Base-by-base conservation (phyloP, 768 basidiomycete genomes). In the Phaeolepiota aurea region DNA sequence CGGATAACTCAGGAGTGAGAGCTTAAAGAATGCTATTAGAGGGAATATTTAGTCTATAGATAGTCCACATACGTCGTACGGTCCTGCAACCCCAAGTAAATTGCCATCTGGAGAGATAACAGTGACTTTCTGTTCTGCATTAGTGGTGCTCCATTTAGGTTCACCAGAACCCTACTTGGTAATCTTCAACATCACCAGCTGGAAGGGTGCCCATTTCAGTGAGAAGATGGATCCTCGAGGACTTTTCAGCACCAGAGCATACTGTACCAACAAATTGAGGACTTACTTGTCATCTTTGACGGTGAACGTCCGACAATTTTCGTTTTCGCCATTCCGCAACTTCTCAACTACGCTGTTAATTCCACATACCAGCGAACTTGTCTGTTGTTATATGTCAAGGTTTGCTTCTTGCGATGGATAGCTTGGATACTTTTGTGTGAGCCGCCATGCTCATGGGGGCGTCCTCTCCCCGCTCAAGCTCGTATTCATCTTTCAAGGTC, bases 391-490 rank as follows among this genome's bases (percentile, higher is more conserved):
- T 30, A 40, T 23, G 30, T 15, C 11, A 22, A 40, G 20, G 21
- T 44, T 30, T 22, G 41, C 25, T 28, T 41, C 9, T 21, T 20
- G 20, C 5, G 21, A 38, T 35, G 44, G 32, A 20, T 44, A 15
- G 34, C 11, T 37, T 44, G 46, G 62, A 45, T 58, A 85, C 87
- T 62, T 77, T 58, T 5, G 66, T 59, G 54, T 84, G 63, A 10
- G 77, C 73, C 13, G 83, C 81, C 71, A 97, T 82, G 56, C 91
- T 94, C 89, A 92, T 97, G n/a, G 96, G 93, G 3, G 86, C 87
- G 61, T 98, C 96, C 56, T 93, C 93, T 23, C 79, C 84, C 20
- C 59, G 72, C 41, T 76, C 82, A 10, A 99, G 71, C 51, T 88
- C 78, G 36, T 80, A 67, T 57, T 96, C 90, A 49, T 75, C 59